Evolutionary conservation across 768 basidiomycete genomes (phyloP).

Genomic region (Saitozyma sp.): DNA sequence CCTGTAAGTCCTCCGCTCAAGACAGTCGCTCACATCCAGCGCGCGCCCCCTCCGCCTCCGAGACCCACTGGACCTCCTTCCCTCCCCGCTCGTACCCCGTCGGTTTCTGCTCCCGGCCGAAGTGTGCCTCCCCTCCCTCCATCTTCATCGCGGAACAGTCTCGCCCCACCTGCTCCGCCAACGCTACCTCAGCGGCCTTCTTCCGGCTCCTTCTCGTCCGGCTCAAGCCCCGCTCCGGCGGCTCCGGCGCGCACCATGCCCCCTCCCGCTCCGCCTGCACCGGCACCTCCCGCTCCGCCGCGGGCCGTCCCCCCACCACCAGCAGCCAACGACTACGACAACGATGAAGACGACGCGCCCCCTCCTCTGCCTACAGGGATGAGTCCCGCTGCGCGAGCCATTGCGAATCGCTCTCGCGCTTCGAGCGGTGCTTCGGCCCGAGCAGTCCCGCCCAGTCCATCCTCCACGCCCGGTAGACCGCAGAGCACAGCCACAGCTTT

Average conservation of each 20-base stretch:
- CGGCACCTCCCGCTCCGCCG: slow-evolving; percentile 25
- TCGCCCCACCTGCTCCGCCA: slow-evolving; percentile 30
- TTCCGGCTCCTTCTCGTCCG: slow-evolving; percentile 10
- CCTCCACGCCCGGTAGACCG: slow-evolving; percentile 27
- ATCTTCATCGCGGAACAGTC: slow-evolving; percentile 37
- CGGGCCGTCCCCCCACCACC: slow-evolving; percentile 15
- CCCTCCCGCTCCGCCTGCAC: slow-evolving; percentile 8
- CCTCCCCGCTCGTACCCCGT: slow-evolving; percentile 16
- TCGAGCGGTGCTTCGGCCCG: slow-evolving; percentile 4
- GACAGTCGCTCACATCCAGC: slow-evolving; percentile 1
- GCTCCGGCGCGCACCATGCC: slow-evolving; percentile 16
- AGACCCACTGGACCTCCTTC: slow-evolving; percentile 27
- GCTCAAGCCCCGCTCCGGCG: slow-evolving; percentile 1
- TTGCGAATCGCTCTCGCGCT: slow-evolving; percentile 5
- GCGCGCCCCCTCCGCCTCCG: slow-evolving; percentile 29
- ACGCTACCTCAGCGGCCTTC: slow-evolving; percentile 20
- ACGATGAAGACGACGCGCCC: slow-evolving; percentile 33
- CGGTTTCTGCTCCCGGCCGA: slow-evolving; percentile 10
- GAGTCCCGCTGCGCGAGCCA: slow-evolving; percentile 42
- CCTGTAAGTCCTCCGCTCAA: slow-evolving; percentile 11
- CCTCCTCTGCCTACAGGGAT: slow-evolving; percentile 38
- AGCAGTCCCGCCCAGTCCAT: slow-evolving; percentile 19
- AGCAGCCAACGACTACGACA: slow-evolving; percentile 20
- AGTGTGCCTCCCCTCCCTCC: slow-evolving; percentile 18
- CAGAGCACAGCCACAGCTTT: slow-evolving; percentile 37